phyloP scores from a whole-genome alignment of 176 grass and related monocot genomes.

The Aegilops umbellulata region DNA sequence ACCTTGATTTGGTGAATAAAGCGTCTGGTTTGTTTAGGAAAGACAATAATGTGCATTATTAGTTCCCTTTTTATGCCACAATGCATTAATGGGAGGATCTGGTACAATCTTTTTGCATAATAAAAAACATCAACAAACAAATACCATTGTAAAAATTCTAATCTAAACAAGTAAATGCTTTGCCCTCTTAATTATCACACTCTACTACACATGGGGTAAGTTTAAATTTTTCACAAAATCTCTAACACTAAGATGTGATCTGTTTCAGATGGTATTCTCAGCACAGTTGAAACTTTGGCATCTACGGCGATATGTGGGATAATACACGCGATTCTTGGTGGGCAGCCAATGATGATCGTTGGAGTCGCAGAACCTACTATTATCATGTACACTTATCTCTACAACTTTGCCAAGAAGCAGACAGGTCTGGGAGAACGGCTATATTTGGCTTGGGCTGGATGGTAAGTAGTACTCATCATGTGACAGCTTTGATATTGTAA shows the following conservation, averaged over 20 bases:
- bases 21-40: too few relatives aligned
- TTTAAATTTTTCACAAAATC: not conserved
- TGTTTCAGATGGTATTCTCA: conserved; percentile 64
- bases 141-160: too few relatives aligned
- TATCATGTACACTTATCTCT: conserved; percentile 96
- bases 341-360: conserved; percentile 86
- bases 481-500: conserved; percentile 3
- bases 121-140: too few relatives aligned
- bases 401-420: conserved; percentile 72
- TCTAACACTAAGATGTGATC: not conserved
- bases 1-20: too few relatives aligned
- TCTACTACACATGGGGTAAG: not conserved
- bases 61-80: too few relatives aligned
- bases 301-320: conserved; percentile 89
- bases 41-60: too few relatives aligned
- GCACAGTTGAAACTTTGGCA: conserved; percentile 78
- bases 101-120: too few relatives aligned
- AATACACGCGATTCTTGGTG: conserved; percentile 83
- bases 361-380: conserved; percentile 92
- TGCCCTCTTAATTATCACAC: not conserved
- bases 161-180: too few relatives aligned
- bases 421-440: conserved; percentile 51
- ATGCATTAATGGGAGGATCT: too few relatives aligned
- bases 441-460: conserved; percentile 94
- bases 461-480: conserved; percentile 37